Evolutionary conservation across 441 rosid species (phyloP).

Genomic region (Syzygium malaccense): DNA sequence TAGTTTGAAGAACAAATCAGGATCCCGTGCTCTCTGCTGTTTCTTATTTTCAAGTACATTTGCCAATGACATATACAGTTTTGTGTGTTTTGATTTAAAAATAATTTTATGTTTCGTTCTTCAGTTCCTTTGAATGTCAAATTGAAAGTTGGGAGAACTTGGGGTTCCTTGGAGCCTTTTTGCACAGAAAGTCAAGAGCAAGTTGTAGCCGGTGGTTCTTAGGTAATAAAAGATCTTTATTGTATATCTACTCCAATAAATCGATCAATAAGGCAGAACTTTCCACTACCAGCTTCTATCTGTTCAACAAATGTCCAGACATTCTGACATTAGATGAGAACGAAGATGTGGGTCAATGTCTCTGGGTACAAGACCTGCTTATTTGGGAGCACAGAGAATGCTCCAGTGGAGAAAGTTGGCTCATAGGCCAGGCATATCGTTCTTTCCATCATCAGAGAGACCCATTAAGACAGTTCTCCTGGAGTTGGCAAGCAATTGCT

Average conservation of each 20-base stretch:
- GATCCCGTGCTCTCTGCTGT: background rate
- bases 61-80: background rate
- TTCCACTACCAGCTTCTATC: background rate
- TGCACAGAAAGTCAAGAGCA: constrained; percentile 25
- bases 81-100: constrained; percentile 1
- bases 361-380: background rate
- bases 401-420: background rate
- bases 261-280: background rate
- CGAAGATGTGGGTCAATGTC: background rate
- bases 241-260: background rate
- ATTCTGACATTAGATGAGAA: background rate
- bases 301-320: background rate
- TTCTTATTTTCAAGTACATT: background rate
- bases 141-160: constrained; percentile 81
- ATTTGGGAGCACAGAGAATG: background rate
- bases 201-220: background rate
- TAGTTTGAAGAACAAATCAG: background rate
- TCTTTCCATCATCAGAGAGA: background rate
- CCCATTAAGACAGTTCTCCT: background rate
- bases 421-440: background rate
- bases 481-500: background rate
- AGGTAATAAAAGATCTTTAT: background rate
- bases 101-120: constrained; percentile 5
- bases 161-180: constrained; percentile 85
- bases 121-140: constrained; percentile 90